These are phyloP conservation scores for Candida pseudoglaebosa DNA, from an alignment of 805 yeast genomes.

Conservation along the genomic window DNA sequence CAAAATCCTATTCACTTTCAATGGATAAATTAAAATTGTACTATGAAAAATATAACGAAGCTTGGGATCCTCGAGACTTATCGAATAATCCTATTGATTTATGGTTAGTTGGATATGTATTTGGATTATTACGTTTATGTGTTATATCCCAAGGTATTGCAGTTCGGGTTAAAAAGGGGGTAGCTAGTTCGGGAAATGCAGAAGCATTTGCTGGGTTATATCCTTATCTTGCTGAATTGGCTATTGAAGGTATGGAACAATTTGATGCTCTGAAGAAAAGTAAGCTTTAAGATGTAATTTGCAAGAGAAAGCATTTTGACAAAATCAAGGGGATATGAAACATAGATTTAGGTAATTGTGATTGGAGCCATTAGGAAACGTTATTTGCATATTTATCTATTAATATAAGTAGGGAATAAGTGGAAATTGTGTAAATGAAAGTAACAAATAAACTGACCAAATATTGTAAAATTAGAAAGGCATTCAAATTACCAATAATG, in stretches of 20 bases:
- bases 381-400: too few relatives aligned
- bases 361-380: too few relatives aligned
- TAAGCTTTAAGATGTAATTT: not conserved
- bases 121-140: slow-evolving; percentile 50
- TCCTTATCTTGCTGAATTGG: slow-evolving; percentile 27
- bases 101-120: slow-evolving; percentile 54
- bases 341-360: too few relatives aligned
- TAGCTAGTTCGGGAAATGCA: slow-evolving; percentile 53
- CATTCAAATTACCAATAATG: too few relatives aligned
- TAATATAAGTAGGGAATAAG: too few relatives aligned
- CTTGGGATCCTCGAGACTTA: slow-evolving; percentile 30
- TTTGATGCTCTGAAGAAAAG: slow-evolving; percentile 6
- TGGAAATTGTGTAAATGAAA: too few relatives aligned
- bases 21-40: slow-evolving; percentile 14
- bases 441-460: too few relatives aligned
- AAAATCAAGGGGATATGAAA: too few relatives aligned
- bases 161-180: slow-evolving; percentile 48
- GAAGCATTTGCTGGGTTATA: slow-evolving; percentile 33
- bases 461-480: too few relatives aligned
- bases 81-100: slow-evolving; percentile 40
- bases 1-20: slow-evolving; percentile 16
- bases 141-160: slow-evolving; percentile 64
- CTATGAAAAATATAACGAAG: slow-evolving; percentile 21
- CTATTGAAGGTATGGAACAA: slow-evolving; percentile 17
- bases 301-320: too few relatives aligned